A percentile compares a stretch with the other conserved stretches of the same genome.
These are phyloP conservation scores for Sphagnum fallax DNA, from an alignment of 228 moss, liverwort and hornwort genomes.

Conservation along the genomic window DNA sequence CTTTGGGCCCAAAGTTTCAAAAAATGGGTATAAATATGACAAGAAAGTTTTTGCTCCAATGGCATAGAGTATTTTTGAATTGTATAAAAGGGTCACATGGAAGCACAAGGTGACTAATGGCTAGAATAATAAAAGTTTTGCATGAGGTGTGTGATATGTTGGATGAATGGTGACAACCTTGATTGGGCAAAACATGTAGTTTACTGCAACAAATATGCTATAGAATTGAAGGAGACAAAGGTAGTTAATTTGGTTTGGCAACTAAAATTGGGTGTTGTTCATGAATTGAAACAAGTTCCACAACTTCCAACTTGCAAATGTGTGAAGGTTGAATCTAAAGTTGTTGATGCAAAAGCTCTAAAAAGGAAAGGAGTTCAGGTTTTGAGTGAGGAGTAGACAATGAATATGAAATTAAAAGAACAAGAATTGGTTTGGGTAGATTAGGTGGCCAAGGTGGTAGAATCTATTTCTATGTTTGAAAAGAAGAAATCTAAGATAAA, in stretches of 20 bases:
- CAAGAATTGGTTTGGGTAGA: neutral
- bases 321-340: neutral
- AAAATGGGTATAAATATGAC: no score
- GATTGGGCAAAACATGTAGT: neutral
- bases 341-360: neutral
- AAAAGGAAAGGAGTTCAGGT: neutral
- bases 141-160: neutral
- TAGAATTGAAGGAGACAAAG: neutral
- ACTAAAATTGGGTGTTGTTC: neutral
- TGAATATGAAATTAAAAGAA: neutral
- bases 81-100: no score
- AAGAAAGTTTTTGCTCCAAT: no score
- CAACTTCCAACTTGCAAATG: neutral
- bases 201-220: neutral
- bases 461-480: neutral
- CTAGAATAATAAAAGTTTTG: no score
- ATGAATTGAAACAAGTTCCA: neutral
- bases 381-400: neutral
- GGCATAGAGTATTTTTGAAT: no score
- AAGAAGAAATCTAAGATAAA: neutral
- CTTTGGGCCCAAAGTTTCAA: neutral
- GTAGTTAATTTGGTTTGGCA: neutral
- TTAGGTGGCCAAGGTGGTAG: neutral
- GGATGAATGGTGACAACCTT: neutral
- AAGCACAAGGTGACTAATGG: no score